Evolutionary conservation across 2,329 filamentous ascomycete genomes (phyloP), one percentile per base, ranked within the genome.

Genomic region (Aspergillus sp.): DNA sequence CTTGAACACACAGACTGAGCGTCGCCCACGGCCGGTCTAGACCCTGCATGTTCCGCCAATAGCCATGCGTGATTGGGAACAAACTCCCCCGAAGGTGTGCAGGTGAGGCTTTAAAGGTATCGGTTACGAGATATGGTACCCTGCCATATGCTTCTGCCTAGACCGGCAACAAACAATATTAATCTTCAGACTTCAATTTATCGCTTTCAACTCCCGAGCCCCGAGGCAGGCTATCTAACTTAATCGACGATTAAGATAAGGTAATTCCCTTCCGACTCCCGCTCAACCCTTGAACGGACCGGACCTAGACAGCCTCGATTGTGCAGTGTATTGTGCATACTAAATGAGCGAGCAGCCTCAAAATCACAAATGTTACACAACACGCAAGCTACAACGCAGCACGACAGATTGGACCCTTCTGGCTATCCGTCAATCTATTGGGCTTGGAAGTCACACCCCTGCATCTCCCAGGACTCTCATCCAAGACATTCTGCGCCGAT

Each of bases 1-100:
- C 48, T 41, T 31, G 31, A 50, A 59, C 56, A 64, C 65, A 64
- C 64, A 59, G 60, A 64, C 64, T 61, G 66, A 64, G 59, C 51
- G 61, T 64, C 62, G 65, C 53, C 57, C 46, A 55, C 49, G 54
- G 62, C 52, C 53, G 60, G 64, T 63, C 64, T 54, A 52, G 64
- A 60, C 62, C 61, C 53, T 25, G 43, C 13, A 25, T 45, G 45
- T 41, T 23, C 64, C 56, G 38, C 64, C 61, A 64, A 65, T 65
- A 19, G 45, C 54, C 60, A 13, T 57, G 59, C 49, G 50, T 53
- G 49, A 60, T 51, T 49, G 57, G 41, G 43, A 17, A 34, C 11
- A 17, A 30, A 30, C 17, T 22, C 17, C n/a, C 31, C 25, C 28
- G 8, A 17, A 50, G 48, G 25, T 38, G 34, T 8, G 13, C 34